phyloP scores from a whole-genome alignment of 805 yeast genomes.

The Starmerella floris region DNA sequence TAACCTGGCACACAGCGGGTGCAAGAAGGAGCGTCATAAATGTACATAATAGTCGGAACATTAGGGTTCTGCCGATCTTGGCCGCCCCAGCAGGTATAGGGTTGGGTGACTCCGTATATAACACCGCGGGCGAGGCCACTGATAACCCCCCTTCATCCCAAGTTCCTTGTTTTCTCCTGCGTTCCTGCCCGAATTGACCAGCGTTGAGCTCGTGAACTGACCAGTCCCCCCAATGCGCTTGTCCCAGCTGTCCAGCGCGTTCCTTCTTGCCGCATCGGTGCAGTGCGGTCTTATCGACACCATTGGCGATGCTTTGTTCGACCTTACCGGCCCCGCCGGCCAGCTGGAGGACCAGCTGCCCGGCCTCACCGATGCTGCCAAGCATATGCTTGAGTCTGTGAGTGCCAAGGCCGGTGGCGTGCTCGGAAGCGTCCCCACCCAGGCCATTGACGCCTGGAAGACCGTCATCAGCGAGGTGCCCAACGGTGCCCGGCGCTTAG shows the following conservation, averaged over 20 bases:
- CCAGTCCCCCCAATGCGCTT: constrained; percentile 8
- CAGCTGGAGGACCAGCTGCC: constrained; percentile 15
- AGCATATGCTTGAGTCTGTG: constrained; percentile 23
- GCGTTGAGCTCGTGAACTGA: not conserved
- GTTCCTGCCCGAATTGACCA: not conserved
- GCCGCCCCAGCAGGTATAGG: not conserved
- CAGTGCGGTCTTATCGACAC: constrained; percentile 16
- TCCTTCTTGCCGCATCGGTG: constrained; percentile 15
- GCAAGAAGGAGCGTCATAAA: too few relatives aligned
- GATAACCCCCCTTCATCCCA: too few relatives aligned
- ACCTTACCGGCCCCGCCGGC: constrained; percentile 5
- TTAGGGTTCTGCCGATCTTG: not conserved
- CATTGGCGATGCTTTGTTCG: constrained; percentile 13
- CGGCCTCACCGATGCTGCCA: constrained; percentile 6
- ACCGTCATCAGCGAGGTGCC: constrained; percentile 24
- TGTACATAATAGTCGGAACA: not conserved
- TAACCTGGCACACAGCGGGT: too few relatives aligned
- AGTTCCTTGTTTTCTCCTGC: too few relatives aligned
- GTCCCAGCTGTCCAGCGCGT: constrained; percentile 5
- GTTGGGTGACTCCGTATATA: not conserved
- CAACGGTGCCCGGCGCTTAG: constrained; percentile 21
- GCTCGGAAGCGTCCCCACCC: constrained; percentile 22
- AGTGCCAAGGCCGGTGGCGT: constrained; percentile 14
- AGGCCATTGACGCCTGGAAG: constrained; percentile 25
- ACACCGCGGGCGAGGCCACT: too few relatives aligned